Evolutionary conservation across 202 grass and related monocot species (phyloP).

Genomic region (Digitaria exilis): DNA sequence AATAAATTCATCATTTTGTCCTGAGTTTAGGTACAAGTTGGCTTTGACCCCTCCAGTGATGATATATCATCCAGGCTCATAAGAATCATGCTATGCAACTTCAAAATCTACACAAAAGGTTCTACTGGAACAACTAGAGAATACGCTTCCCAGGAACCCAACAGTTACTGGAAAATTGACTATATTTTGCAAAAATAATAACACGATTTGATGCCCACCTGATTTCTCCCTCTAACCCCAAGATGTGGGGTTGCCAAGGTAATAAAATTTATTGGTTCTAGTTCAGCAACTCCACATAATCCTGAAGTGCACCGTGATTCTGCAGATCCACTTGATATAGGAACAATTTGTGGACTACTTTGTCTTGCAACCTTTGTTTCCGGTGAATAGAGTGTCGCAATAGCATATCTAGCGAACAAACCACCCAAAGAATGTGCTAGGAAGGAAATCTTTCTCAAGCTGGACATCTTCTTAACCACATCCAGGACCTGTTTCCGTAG

Average conservation of each 20-base stretch:
- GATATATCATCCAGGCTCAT: neutral
- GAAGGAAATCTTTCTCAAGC: slow-evolving; percentile 86
- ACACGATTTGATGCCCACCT: slow-evolving; percentile 43
- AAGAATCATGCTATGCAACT: slow-evolving; percentile 9
- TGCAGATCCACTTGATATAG: slow-evolving; percentile 24
- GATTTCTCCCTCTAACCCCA: slow-evolving; percentile 92
- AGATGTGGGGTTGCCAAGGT: slow-evolving; percentile 96
- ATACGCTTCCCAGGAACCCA: neutral
- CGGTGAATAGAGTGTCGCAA: slow-evolving; percentile 62
- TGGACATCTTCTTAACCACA: slow-evolving; percentile 59
- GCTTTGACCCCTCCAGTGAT: neutral
- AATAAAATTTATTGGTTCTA: slow-evolving; percentile 88
- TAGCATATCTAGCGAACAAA: slow-evolving; percentile 87
- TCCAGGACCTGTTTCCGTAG: slow-evolving; percentile 65
- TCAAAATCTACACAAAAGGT: neutral
- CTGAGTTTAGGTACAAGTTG: neutral
- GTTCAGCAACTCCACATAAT: slow-evolving; percentile 60
- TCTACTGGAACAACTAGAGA: neutral
- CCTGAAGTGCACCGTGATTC: slow-evolving; percentile 27
- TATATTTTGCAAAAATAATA: neutral
- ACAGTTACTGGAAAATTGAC: neutral
- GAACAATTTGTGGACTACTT: neutral
- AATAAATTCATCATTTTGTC: neutral
- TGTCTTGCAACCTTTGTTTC: slow-evolving; percentile 34
- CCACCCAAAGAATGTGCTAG: slow-evolving; percentile 89